phyloP scores from a whole-genome alignment of 768 basidiomycete species.

The Ramaria sp. region DNA sequence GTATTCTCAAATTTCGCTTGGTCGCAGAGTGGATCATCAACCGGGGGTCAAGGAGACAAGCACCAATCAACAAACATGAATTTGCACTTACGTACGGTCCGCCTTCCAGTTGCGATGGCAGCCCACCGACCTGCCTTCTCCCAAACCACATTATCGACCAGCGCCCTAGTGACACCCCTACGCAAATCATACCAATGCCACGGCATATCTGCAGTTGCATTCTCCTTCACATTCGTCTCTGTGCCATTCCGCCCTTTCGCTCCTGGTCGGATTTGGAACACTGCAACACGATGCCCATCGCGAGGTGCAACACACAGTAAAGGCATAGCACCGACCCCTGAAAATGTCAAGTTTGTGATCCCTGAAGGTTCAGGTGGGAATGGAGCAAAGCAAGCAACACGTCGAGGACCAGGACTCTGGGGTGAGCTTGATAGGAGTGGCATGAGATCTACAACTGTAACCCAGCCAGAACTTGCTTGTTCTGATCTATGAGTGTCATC shows the following conservation, averaged over 20 bases:
- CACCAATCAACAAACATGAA: too few relatives aligned
- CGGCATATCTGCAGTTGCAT: slow-evolving; percentile 18
- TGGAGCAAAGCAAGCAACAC: slow-evolving; percentile 1
- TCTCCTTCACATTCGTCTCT: slow-evolving; percentile 1
- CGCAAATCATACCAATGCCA: slow-evolving; percentile 59
- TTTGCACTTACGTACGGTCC: slow-evolving; percentile 24
- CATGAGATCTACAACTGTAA: slow-evolving; percentile 48
- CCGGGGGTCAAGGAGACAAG: too few relatives aligned
- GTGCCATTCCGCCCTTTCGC: too few relatives aligned
- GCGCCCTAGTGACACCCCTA: slow-evolving; percentile 60
- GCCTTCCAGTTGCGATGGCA: slow-evolving; percentile 43
- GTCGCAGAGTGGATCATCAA: too few relatives aligned
- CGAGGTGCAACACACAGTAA: slow-evolving; percentile 35
- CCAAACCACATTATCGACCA: slow-evolving; percentile 47
- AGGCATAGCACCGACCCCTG: slow-evolving; percentile 26
- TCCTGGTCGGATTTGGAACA: slow-evolving; percentile 32
- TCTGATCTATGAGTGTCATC: slow-evolving; percentile 19
- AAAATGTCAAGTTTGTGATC: slow-evolving; percentile 29
- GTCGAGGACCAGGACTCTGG: slow-evolving; percentile 15
- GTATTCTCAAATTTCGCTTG: not conserved
- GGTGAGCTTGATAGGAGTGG: slow-evolving; percentile 18
- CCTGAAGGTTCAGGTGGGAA: not conserved
- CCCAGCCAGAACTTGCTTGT: slow-evolving; percentile 16
- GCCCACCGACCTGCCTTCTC: slow-evolving; percentile 55
- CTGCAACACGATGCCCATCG: slow-evolving; percentile 44